Percentiles rank a stretch among this genome's conserved stretches.
Conservation (phyloP, 2,329 filamentous ascomycete species). For the Aspergillus piperis region DNA sequence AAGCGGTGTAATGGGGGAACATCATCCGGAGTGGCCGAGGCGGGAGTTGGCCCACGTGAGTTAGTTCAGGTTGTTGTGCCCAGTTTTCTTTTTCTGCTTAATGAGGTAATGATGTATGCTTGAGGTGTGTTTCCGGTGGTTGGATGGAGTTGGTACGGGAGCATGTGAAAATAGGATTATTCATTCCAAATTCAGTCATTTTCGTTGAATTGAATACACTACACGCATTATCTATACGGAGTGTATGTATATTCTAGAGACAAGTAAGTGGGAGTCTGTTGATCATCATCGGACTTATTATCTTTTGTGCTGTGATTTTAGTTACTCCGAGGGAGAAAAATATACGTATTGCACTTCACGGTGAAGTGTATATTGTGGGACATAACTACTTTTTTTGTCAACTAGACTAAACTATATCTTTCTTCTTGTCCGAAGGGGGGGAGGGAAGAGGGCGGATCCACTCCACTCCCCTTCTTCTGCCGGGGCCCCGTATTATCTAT, state of each 20-base stretch:
- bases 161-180: background rate
- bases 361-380: no score
- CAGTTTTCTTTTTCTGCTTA: background rate
- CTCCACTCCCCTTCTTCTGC: background rate
- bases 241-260: no score
- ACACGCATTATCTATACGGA: no score
- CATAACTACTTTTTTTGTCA: no score
- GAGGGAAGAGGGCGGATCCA: background rate
- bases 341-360: no score
- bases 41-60: slow-evolving; percentile 7
- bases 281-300: no score
- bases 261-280: no score
- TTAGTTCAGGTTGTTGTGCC: background rate
- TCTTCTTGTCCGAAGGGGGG: background rate
- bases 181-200: no score
- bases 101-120: background rate
- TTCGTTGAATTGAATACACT: no score
- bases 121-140: background rate
- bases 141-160: background rate
- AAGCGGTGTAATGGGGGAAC: background rate
- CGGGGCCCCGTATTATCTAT: background rate
- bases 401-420: background rate
- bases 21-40: slow-evolving; percentile 6
- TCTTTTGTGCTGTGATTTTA: no score
- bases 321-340: no score